Evolutionary conservation across 495 filamentous ascomycete genomes (phyloP).

Genomic region (Xylaria intraflava): DNA sequence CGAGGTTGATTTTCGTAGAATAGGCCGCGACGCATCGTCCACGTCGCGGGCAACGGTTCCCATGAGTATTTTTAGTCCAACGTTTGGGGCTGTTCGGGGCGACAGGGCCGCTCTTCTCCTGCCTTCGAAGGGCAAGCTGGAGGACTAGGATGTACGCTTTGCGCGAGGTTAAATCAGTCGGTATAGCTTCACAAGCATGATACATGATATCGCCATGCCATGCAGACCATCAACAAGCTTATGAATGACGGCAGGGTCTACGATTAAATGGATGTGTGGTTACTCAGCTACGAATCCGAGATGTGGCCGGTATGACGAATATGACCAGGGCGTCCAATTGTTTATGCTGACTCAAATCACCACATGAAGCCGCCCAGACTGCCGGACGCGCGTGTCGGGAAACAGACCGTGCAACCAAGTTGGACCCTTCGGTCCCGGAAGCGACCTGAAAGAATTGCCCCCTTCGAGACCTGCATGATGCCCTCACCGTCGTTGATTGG

Average conservation of each 20-base stretch:
- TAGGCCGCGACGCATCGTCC: neutral
- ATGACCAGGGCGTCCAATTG: neutral
- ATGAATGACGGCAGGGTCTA: too few relatives aligned
- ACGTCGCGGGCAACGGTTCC: neutral
- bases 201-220: too few relatives aligned
- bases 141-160: too few relatives aligned
- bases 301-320: neutral
- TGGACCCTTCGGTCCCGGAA: constrained; percentile 3
- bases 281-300: too few relatives aligned
- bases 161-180: too few relatives aligned
- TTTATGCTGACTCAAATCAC: too few relatives aligned
- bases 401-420: neutral
- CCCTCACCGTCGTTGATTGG: constrained; percentile 1
- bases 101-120: too few relatives aligned
- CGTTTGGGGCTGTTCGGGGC: neutral
- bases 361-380: neutral
- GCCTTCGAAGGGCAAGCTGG: too few relatives aligned
- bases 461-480: neutral
- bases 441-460: neutral
- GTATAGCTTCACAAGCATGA: too few relatives aligned
- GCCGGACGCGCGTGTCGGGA: neutral
- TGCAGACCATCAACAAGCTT: too few relatives aligned
- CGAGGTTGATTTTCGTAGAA: neutral
- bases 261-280: too few relatives aligned
- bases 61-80: too few relatives aligned